Conservation (phyloP, 1,139 yeast species). For the Nadsonia commutata region DNA sequence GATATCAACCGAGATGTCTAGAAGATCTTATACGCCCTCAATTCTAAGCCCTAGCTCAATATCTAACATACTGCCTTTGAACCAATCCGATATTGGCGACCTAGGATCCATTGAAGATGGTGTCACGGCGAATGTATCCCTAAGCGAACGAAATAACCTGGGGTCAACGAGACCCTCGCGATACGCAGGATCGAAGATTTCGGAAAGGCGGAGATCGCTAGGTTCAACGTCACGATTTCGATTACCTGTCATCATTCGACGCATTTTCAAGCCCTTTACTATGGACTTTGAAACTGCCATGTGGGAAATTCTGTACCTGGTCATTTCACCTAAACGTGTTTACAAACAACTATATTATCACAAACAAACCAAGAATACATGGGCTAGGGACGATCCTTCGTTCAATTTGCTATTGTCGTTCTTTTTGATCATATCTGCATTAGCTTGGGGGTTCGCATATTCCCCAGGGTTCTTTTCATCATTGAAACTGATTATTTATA, state of each 20-base stretch:
- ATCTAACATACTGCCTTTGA: neutral
- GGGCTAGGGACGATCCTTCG: conserved; percentile 88
- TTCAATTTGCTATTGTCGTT: conserved; percentile 57
- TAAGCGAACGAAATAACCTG: neutral
- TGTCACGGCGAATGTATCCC: neutral
- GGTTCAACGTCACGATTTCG: conserved; percentile 9
- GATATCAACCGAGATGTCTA: neutral
- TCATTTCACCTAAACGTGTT: conserved; percentile 66
- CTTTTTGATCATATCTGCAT: conserved; percentile 55
- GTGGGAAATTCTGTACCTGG: conserved; percentile 73
- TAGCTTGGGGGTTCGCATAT: conserved; percentile 85
- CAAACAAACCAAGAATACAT: conserved; percentile 49
- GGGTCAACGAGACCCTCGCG: neutral
- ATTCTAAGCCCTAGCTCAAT: neutral
- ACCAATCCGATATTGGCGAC: neutral
- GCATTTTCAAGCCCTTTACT: conserved; percentile 62
- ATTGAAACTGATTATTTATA: conserved; percentile 50
- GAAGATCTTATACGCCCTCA: neutral
- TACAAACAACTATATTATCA: conserved; percentile 73
- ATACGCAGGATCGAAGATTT: neutral
- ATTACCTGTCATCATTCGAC: conserved; percentile 20
- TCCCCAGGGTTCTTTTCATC: conserved; percentile 49
- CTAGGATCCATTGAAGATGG: neutral
- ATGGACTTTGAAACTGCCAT: conserved; percentile 83
- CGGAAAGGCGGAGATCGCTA: conserved; percentile 1